Conservation (phyloP, 2,329 filamentous ascomycete genomes). For the Diaporthe helianthi region DNA sequence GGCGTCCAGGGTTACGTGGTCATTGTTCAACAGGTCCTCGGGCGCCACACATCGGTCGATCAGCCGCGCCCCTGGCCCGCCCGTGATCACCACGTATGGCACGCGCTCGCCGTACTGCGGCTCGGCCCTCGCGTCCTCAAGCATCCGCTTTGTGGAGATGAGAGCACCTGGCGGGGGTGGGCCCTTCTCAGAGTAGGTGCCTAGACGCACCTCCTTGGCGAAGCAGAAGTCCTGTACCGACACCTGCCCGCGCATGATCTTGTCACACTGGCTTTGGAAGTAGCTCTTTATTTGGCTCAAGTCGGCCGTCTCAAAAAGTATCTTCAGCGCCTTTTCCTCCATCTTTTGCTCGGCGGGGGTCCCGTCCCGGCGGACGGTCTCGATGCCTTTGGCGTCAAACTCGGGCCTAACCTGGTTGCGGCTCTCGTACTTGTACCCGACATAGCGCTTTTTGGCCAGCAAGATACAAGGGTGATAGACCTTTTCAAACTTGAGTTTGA, state of each 20-base stretch:
- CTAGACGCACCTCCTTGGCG: slow-evolving; percentile 87
- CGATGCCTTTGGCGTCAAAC: slow-evolving; percentile 98
- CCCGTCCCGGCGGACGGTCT: slow-evolving; percentile 93
- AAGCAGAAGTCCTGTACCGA: slow-evolving; percentile 97
- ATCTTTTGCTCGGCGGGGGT: slow-evolving; percentile 97
- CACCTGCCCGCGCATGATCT: slow-evolving; percentile 88
- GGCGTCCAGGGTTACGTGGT: slow-evolving; percentile 82
- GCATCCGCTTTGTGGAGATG: slow-evolving; percentile 86
- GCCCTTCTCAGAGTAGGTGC: slow-evolving; percentile 84
- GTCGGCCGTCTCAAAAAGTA: slow-evolving; percentile 89
- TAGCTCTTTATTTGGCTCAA: slow-evolving; percentile 87
- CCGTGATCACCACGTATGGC: slow-evolving; percentile 91
- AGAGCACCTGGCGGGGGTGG: slow-evolving; percentile 85
- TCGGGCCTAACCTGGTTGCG: slow-evolving; percentile 78
- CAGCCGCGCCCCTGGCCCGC: slow-evolving; percentile 83
- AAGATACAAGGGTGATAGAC: slow-evolving; percentile 96
- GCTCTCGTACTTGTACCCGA: slow-evolving; percentile 95
- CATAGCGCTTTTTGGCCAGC: slow-evolving; percentile 96
- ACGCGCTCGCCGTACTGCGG: slow-evolving; percentile 95
- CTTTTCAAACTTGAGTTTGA: slow-evolving; percentile 98
- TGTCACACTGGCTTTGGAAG: slow-evolving; percentile 87
- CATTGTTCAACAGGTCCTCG: slow-evolving; percentile 78
- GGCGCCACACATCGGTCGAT: slow-evolving; percentile 91
- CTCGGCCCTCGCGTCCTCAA: slow-evolving; percentile 83
- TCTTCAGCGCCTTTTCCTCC: slow-evolving; percentile 87